Evolutionary conservation across 805 yeast species (phyloP).

Genomic region (Schwanniomyces sp.): DNA sequence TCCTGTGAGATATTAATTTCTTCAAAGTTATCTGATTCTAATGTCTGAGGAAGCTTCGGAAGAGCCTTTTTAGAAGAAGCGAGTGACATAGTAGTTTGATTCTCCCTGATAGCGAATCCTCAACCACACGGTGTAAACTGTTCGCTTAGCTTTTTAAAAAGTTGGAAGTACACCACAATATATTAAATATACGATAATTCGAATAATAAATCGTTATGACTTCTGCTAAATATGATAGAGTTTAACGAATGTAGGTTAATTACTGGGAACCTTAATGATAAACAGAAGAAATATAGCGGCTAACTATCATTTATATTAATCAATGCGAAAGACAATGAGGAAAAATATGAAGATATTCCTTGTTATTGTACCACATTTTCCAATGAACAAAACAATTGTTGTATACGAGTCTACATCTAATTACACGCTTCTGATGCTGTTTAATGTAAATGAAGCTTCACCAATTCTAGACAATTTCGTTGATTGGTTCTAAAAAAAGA

Average conservation of each 20-base stretch:
- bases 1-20: slow-evolving; percentile 3
- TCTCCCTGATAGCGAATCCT: neutral
- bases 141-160: no score
- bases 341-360: neutral
- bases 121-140: no score
- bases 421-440: neutral
- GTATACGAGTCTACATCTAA: neutral
- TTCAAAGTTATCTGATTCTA: slow-evolving; percentile 8
- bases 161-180: no score
- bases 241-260: no score
- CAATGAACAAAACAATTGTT: neutral
- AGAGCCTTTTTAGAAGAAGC: slow-evolving; percentile 5
- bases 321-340: neutral
- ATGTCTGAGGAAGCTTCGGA: slow-evolving; percentile 6
- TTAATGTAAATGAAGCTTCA: neutral
- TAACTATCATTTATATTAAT: no score
- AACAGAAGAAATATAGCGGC: no score
- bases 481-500: neutral
- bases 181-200: no score
- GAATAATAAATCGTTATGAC: no score
- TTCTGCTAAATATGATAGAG: no score
- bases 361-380: neutral
- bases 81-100: slow-evolving; percentile 6
- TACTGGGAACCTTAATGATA: no score
- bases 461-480: neutral